These are phyloP conservation scores for Talaromyces adpressus DNA, from an alignment of 495 filamentous ascomycete genomes.

Conservation along the genomic window DNA sequence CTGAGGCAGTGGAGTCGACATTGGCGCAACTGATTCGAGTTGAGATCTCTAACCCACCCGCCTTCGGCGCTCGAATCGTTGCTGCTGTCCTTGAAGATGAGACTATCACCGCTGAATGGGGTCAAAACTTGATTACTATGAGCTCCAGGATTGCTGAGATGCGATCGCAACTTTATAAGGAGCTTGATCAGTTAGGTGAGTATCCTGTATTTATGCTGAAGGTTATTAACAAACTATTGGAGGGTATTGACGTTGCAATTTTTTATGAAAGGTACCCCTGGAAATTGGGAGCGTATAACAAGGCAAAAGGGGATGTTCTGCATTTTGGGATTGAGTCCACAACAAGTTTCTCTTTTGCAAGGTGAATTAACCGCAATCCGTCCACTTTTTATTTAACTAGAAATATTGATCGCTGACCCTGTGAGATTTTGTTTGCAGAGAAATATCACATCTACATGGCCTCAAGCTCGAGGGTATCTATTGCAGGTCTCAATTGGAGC, in stretches of 20 bases:
- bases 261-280: constrained; percentile 19
- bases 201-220: background rate
- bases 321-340: constrained; percentile 22
- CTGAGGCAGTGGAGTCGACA: background rate
- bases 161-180: constrained; percentile 13
- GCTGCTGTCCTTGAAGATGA: constrained; percentile 15
- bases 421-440: constrained; percentile 11
- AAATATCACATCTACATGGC: constrained; percentile 35
- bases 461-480: constrained; percentile 27
- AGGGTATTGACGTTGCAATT: background rate
- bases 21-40: constrained; percentile 12
- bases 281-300: constrained; percentile 30
- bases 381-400: no score
- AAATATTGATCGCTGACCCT: background rate
- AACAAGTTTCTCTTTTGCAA: constrained; percentile 15
- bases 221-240: background rate
- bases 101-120: constrained; percentile 16
- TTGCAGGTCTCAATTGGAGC: constrained; percentile 31
- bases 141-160: constrained; percentile 13
- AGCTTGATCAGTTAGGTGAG: constrained; percentile 9
- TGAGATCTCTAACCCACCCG: constrained; percentile 18
- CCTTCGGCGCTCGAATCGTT: constrained; percentile 19
- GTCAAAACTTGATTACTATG: constrained; percentile 19
- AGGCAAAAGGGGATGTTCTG: constrained; percentile 37
- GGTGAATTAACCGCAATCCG: no score